Evolutionary conservation across 768 basidiomycete genomes (phyloP), one percentile per base, ranked within the genome.

Genomic region (Russula lepida): DNA sequence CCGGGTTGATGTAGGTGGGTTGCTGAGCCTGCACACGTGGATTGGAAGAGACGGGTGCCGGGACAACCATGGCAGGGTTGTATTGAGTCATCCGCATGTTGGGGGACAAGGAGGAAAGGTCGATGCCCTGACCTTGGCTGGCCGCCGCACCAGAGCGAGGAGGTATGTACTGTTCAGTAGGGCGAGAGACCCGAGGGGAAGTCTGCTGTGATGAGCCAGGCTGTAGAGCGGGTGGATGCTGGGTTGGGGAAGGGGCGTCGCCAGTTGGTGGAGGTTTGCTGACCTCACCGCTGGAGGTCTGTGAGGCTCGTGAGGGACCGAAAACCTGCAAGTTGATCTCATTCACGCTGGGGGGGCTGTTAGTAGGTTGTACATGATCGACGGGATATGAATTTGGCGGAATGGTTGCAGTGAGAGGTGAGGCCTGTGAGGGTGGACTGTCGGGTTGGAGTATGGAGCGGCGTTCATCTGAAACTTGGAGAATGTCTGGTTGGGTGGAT

Each of bases 1-100:
- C 69, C 47, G 84, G 84, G 5, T 80, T 85, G 66, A 89, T 84
- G 66, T 83, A 89, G 1, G 84, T 89, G n/a, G 88, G 88, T 58
- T 88, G 87, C 56, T 88, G 87, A 1, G 86, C 77, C 69, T 79
- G 84, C 7, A 80, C 86, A 58, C 88, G 84, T 58, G 83, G 81
- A 57, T 77, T 85, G 0, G 85, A 77, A 2, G 89, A 82, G 50
- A 89, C 78, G 41, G 86, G 83, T 23, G 85, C 83, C 33, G 76
- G 76, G 58, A 78, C 74, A 9, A 72, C 70, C 13, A 67, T 55
- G 33, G 68, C 59, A 8, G 56, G 46, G 2, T 35, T 58, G 46
- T 49, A 63, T 35, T 63, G 62, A 33, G 62, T 54, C 39, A 58
- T 58, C 46, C 62, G 56, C 57, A 63, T 63, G 52, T 46, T 37